Conservation (phyloP, 2,329 filamentous ascomycete species). For the Penicillium vulpinum region DNA sequence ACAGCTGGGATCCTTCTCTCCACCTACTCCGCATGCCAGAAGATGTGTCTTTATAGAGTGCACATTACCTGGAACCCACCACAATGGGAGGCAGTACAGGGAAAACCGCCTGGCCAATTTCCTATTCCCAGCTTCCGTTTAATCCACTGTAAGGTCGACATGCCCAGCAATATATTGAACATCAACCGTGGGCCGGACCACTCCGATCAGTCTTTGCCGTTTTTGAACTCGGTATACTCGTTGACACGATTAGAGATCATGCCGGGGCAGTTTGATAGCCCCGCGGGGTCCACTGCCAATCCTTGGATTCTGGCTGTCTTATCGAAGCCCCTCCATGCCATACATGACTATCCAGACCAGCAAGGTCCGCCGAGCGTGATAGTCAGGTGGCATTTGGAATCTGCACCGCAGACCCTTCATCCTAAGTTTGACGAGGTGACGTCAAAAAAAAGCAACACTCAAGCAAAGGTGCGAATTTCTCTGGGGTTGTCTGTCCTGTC, state of each 20-base stretch:
- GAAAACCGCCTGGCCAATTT: constrained; percentile 32
- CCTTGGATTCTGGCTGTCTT: constrained; percentile 73
- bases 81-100: constrained; percentile 52
- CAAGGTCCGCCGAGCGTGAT: constrained; percentile 72
- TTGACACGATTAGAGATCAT: constrained; percentile 76
- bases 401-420: constrained; percentile 67
- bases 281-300: constrained; percentile 54
- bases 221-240: constrained; percentile 50
- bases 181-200: constrained; percentile 26
- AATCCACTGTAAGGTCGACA: constrained; percentile 40
- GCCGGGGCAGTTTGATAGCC: constrained; percentile 62
- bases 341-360: constrained; percentile 56
- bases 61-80: constrained; percentile 71
- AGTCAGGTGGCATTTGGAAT: constrained; percentile 76
- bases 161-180: constrained; percentile 34
- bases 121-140: constrained; percentile 42
- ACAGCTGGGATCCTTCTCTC: constrained; percentile 38
- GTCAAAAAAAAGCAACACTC: constrained; percentile 59
- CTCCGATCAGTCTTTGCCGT: constrained; percentile 23
- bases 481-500: constrained; percentile 1
- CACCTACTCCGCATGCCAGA: constrained; percentile 58
- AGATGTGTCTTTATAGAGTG: constrained; percentile 72
- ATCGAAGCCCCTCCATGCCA: constrained; percentile 57
- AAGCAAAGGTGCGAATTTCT: constrained; percentile 34
- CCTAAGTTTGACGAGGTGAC: constrained; percentile 75